These are phyloP conservation scores for Monosporozyma unispora DNA, from an alignment of 805 yeast species.

Conservation along the genomic window DNA sequence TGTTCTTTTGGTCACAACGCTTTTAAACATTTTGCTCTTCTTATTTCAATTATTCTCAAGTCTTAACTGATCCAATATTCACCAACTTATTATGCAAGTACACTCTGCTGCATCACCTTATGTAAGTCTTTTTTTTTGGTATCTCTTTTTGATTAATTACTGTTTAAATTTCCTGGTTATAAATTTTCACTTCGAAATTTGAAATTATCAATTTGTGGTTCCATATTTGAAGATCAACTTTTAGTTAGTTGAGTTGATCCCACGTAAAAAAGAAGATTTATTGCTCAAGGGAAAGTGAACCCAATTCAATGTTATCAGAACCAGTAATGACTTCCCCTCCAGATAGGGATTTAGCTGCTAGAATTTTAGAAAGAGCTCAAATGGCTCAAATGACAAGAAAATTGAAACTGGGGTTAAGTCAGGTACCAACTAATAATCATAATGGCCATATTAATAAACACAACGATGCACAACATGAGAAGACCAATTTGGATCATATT, in stretches of 20 bases:
- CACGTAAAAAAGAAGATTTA: neutral
- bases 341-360: constrained; percentile 27
- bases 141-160: neutral
- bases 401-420: constrained; percentile 26
- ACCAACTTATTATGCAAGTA: too few species aligned
- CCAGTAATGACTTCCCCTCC: constrained; percentile 10
- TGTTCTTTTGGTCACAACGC: neutral
- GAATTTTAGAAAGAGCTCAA: constrained; percentile 29
- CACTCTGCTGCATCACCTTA: neutral
- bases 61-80: too few species aligned
- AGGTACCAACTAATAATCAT: constrained; percentile 15
- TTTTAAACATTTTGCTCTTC: neutral
- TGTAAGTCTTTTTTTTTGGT: neutral
- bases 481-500: neutral
- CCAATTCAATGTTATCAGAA: neutral
- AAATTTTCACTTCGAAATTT: neutral
- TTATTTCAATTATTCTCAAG: neutral
- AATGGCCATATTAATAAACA: neutral
- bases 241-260: neutral
- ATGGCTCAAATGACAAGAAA: constrained; percentile 31
- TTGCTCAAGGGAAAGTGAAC: neutral
- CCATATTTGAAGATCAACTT: neutral
- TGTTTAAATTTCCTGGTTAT: neutral
- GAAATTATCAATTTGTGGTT: neutral
- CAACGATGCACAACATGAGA: too few species aligned